phyloP scores from a whole-genome alignment of 2,329 filamentous ascomycete species.

The Paradendryphiella salina region DNA sequence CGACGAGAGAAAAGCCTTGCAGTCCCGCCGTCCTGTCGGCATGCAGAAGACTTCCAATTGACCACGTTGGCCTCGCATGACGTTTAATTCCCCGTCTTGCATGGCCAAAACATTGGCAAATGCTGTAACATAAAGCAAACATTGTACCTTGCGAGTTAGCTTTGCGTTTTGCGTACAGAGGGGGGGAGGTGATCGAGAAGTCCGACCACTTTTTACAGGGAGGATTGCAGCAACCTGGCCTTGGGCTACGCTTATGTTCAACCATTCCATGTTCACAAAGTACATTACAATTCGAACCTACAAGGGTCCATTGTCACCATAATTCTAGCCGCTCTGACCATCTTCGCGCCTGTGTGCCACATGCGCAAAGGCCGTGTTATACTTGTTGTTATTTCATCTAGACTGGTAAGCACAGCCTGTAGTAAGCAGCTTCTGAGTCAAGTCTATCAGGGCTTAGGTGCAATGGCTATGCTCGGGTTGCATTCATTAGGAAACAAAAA shows the following conservation, averaged over 20 bases:
- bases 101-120: too few relatives aligned
- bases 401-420: background rate
- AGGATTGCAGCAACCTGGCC: background rate
- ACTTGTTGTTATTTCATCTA: background rate
- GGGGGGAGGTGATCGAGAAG: too few relatives aligned
- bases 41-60: background rate
- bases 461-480: background rate
- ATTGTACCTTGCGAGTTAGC: too few relatives aligned
- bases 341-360: background rate
- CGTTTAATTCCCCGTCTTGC: too few relatives aligned
- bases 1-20: slow-evolving; percentile 9
- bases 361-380: background rate
- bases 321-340: background rate
- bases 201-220: too few relatives aligned
- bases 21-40: background rate
- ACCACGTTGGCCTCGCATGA: background rate
- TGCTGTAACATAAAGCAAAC: too few relatives aligned
- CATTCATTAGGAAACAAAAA: background rate
- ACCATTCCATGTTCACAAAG: background rate
- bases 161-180: too few relatives aligned
- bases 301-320: background rate
- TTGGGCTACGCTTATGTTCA: background rate
- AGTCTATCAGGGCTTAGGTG: too few relatives aligned
- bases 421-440: too few relatives aligned
- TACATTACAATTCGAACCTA: background rate